A percentile compares a stretch with the other conserved stretches of the same genome.
phyloP scores from a whole-genome alignment of 2,329 filamentous ascomycete species.

The Aureobasidium sp. region DNA sequence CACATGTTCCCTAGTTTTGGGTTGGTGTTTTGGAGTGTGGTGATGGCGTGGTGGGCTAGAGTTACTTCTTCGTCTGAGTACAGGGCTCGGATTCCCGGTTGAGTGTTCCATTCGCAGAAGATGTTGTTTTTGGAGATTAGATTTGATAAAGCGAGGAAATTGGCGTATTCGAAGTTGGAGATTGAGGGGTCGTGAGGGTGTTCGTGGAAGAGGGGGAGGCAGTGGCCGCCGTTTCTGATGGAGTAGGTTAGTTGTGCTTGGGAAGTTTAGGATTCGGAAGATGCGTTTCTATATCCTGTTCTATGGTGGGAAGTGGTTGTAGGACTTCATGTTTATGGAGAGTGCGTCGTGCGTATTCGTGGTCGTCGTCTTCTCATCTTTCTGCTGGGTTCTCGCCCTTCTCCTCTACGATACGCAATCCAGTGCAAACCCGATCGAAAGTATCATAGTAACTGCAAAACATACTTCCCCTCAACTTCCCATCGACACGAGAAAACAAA shows the following conservation, averaged over 20 bases:
- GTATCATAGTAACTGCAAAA: too few species aligned
- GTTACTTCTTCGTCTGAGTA: slow-evolving; percentile 51
- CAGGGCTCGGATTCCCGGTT: slow-evolving; percentile 59
- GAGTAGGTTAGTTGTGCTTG: background rate
- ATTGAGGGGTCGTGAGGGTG: slow-evolving; percentile 48
- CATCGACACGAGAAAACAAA: background rate
- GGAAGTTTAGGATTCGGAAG: background rate
- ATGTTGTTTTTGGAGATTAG: slow-evolving; percentile 54
- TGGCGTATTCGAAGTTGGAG: slow-evolving; percentile 65
- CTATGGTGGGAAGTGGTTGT: too few species aligned
- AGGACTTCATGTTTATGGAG: too few species aligned
- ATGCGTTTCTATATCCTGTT: too few species aligned
- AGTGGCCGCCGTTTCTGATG: slow-evolving; percentile 52
- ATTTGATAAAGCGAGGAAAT: slow-evolving; percentile 53
- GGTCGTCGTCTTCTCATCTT: too few species aligned
- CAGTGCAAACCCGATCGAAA: too few species aligned
- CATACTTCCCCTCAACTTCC: background rate
- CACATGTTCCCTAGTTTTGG: slow-evolving; percentile 50
- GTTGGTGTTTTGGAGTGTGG: slow-evolving; percentile 42
- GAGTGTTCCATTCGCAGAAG: slow-evolving; percentile 61
- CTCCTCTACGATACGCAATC: too few species aligned
- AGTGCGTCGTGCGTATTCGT: too few species aligned
- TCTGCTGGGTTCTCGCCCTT: too few species aligned
- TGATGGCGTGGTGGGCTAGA: slow-evolving; percentile 46
- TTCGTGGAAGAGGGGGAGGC: slow-evolving; percentile 63